A percentile compares a stretch with the other conserved stretches of the same genome.
phyloP scores from a whole-genome alignment of 1,139 yeast species.

The Spathaspora sp. region DNA sequence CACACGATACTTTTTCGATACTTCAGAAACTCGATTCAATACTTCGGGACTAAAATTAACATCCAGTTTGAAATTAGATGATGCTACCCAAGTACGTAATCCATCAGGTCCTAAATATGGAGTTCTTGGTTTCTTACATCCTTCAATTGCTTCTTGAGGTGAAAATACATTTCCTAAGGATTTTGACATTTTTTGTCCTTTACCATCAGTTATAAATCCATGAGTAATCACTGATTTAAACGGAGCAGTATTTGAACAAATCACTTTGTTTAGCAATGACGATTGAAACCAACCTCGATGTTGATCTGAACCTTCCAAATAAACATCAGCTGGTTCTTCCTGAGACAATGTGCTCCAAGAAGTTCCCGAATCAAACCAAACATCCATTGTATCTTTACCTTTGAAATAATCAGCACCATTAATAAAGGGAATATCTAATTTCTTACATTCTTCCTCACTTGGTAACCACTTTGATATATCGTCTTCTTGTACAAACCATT shows the following conservation, averaged over 20 bases:
- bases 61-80: constrained; percentile 82
- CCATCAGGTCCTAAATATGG: constrained; percentile 92
- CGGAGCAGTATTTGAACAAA: constrained; percentile 58
- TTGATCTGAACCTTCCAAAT: constrained; percentile 94
- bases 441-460: constrained; percentile 6
- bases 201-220: constrained; percentile 87
- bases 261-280: constrained; percentile 78
- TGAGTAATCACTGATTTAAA: constrained; percentile 80
- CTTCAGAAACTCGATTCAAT: constrained; percentile 73
- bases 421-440: constrained; percentile 9
- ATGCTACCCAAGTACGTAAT: constrained; percentile 86
- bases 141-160: constrained; percentile 68
- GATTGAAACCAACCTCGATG: constrained; percentile 99
- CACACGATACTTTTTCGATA: constrained; percentile 76
- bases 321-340: constrained; percentile 60
- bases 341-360: constrained; percentile 70
- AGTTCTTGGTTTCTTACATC: constrained; percentile 53
- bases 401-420: constrained; percentile 44
- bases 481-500: constrained; percentile 69
- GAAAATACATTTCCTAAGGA: constrained; percentile 80
- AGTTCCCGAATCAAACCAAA: constrained; percentile 98
- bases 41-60: constrained; percentile 73
- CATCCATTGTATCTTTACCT: constrained; percentile 94
- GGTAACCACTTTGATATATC: constrained; percentile 78
- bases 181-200: constrained; percentile 91